A percentile compares a stretch with the other conserved stretches of the same genome.
These are phyloP conservation scores for Aspergillus caelatus DNA, from an alignment of 2,329 filamentous ascomycete genomes.

Conservation along the genomic window DNA sequence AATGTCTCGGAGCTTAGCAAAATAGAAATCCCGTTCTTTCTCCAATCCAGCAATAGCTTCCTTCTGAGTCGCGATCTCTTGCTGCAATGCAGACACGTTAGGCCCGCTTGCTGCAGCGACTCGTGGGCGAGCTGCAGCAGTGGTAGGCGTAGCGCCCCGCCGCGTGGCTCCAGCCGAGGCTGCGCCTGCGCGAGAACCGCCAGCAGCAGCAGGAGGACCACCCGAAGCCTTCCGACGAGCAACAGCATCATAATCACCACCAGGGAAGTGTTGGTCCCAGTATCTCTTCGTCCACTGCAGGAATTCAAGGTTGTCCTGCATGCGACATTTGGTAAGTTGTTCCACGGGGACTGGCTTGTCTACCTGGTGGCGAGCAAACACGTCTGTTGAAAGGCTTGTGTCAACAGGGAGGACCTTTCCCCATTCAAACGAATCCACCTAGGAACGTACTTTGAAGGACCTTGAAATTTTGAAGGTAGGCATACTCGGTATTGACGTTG, in stretches of 20 bases:
- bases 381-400: slow-evolving; percentile 52
- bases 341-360: slow-evolving; percentile 90
- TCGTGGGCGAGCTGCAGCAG: slow-evolving; percentile 50
- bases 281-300: slow-evolving; percentile 95
- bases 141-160: slow-evolving; percentile 65
- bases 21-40: slow-evolving; percentile 98
- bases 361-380: slow-evolving; percentile 82
- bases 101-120: slow-evolving; percentile 53
- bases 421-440: background rate
- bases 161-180: slow-evolving; percentile 52
- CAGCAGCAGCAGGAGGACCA: slow-evolving; percentile 52
- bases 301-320: slow-evolving; percentile 99
- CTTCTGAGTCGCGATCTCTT: slow-evolving; percentile 87
- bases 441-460: slow-evolving; percentile 79
- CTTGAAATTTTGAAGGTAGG: slow-evolving; percentile 98
- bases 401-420: slow-evolving; percentile 1
- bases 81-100: slow-evolving; percentile 71
- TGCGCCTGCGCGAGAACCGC: slow-evolving; percentile 54
- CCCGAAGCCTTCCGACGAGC: slow-evolving; percentile 77
- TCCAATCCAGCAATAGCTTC: slow-evolving; percentile 94
- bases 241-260: slow-evolving; percentile 93
- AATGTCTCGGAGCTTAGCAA: slow-evolving; percentile 96
- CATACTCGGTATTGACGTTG: slow-evolving; percentile 95
- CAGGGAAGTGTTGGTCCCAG: slow-evolving; percentile 98
- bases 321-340: slow-evolving; percentile 93